phyloP scores from a whole-genome alignment of 1,284 basidiomycete genomes.

The Cryptococcus sp. region DNA sequence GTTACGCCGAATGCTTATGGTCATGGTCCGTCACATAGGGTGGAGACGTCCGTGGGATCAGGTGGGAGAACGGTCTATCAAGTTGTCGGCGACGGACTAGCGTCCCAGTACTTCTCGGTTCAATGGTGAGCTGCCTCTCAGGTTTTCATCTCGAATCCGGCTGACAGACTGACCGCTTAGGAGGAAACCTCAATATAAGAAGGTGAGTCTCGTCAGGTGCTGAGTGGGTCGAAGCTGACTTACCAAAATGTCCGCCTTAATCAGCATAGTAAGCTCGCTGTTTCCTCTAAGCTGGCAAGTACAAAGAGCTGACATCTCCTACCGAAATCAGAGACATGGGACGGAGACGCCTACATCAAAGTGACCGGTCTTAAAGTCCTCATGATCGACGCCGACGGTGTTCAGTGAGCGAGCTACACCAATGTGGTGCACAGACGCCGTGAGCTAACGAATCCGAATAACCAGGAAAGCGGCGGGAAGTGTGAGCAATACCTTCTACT shows the following conservation, averaged over 20 bases:
- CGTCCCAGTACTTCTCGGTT: constrained; percentile 40
- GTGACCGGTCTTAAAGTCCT: constrained; percentile 59
- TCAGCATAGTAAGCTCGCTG: constrained; percentile 45
- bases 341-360: constrained; percentile 58
- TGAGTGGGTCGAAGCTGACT: constrained; percentile 1
- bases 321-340: constrained; percentile 50
- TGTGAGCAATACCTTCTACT: constrained; percentile 22
- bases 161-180: constrained; percentile 27
- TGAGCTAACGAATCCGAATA: neutral
- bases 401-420: constrained; percentile 34
- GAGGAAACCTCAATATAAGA: constrained; percentile 52
- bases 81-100: neutral
- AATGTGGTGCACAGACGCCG: neutral
- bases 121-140: constrained; percentile 44
- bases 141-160: neutral
- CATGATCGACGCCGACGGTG: constrained; percentile 55
- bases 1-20: neutral
- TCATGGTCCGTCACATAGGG: neutral
- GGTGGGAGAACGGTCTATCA: constrained; percentile 30
- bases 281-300: neutral
- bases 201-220: constrained; percentile 30
- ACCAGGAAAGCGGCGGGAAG: constrained; percentile 35
- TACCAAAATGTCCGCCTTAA: neutral
- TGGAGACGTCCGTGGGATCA: constrained; percentile 17
- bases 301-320: too few relatives aligned